Evolutionary conservation across 495 filamentous ascomycete genomes (phyloP).

Genomic region (Penicillium malachiteum): DNA sequence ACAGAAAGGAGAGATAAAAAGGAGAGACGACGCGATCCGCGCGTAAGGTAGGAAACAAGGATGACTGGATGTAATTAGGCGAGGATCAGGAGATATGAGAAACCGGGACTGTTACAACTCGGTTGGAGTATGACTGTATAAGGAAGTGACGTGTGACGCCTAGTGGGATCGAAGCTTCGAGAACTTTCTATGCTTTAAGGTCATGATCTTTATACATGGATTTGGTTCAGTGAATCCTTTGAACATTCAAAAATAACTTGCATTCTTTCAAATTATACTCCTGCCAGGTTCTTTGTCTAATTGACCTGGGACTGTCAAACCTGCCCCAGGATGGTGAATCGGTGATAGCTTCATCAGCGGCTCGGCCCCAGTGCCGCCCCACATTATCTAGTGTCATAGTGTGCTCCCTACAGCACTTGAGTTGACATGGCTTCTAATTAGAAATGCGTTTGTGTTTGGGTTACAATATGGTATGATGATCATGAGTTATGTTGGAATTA

Average conservation of each 20-base stretch:
- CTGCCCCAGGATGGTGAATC: too few relatives aligned
- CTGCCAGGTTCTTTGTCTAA: too few relatives aligned
- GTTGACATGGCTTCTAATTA: too few relatives aligned
- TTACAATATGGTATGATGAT: too few relatives aligned
- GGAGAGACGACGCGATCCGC: slow-evolving; percentile 9
- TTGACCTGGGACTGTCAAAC: too few relatives aligned
- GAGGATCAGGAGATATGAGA: not conserved
- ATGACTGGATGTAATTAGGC: slow-evolving; percentile 4
- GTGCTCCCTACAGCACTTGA: too few relatives aligned
- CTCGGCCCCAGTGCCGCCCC: too few relatives aligned
- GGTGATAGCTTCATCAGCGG: too few relatives aligned
- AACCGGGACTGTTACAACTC: not conserved
- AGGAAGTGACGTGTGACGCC: slow-evolving; percentile 35
- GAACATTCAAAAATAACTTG: not conserved
- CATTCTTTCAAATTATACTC: not conserved
- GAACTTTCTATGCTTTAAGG: slow-evolving; percentile 28
- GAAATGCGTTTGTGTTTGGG: too few relatives aligned
- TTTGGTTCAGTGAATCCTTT: not conserved
- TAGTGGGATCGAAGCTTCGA: slow-evolving; percentile 34
- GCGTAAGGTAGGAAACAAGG: too few relatives aligned
- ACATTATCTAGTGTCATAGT: too few relatives aligned
- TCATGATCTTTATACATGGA: not conserved
- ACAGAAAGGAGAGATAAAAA: not conserved
- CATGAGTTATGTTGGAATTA: too few relatives aligned
- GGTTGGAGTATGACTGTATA: slow-evolving; percentile 4